Conservation (phyloP, 2,329 filamentous ascomycete species). For the Penicillium frequentans region DNA sequence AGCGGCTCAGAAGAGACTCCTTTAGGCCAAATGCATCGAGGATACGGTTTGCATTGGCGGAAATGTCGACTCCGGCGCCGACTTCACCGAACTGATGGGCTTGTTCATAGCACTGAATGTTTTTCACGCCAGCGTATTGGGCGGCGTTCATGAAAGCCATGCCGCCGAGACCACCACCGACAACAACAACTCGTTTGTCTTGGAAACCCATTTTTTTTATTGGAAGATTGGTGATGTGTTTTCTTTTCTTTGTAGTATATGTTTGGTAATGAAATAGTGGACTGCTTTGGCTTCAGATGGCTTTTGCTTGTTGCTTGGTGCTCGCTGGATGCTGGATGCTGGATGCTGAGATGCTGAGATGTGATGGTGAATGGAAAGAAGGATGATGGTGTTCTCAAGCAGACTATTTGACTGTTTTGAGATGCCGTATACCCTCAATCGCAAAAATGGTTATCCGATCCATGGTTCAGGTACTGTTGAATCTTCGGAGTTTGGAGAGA, state of each 20-base stretch:
- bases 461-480: not conserved
- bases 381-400: not conserved
- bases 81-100: slow-evolving; percentile 39
- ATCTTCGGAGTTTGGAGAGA: not conserved
- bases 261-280: not conserved
- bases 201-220: slow-evolving; percentile 26
- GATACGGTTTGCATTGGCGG: slow-evolving; percentile 35
- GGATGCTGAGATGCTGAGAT: not conserved
- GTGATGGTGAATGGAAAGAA: not conserved
- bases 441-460: not conserved
- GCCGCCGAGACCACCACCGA: slow-evolving; percentile 39
- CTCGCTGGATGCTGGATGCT: too few relatives aligned
- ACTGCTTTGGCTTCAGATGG: not conserved
- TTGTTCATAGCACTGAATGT: slow-evolving; percentile 26
- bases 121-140: slow-evolving; percentile 20
- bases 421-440: not conserved
- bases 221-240: not conserved
- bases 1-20: slow-evolving; percentile 34
- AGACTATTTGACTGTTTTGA: not conserved
- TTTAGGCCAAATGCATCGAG: slow-evolving; percentile 32
- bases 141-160: slow-evolving; percentile 39
- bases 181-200: slow-evolving; percentile 31
- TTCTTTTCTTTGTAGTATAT: not conserved
- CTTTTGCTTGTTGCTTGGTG: not conserved
- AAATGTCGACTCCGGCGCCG: slow-evolving; percentile 40